Conservation (phyloP, 1,139 yeast genomes). For the Williopsis jadinii region DNA sequence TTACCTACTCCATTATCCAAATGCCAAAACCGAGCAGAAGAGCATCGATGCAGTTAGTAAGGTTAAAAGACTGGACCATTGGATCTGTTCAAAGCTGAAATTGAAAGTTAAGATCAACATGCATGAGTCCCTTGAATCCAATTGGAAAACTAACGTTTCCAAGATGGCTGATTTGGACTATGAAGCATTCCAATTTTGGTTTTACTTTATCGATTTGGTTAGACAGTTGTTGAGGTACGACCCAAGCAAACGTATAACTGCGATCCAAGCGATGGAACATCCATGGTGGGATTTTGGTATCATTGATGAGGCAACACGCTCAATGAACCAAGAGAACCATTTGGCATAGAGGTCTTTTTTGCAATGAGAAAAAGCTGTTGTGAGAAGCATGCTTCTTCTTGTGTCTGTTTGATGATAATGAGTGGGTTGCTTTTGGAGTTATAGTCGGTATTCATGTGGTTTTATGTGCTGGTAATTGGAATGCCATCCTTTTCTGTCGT, state of each 20-base stretch:
- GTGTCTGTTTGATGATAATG: too few relatives aligned
- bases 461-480: too few relatives aligned
- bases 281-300: slow-evolving; percentile 75
- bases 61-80: slow-evolving; percentile 44
- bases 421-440: too few relatives aligned
- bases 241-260: slow-evolving; percentile 57
- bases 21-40: slow-evolving; percentile 34
- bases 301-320: slow-evolving; percentile 62
- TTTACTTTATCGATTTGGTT: slow-evolving; percentile 61
- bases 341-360: too few relatives aligned
- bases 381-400: too few relatives aligned
- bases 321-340: too few relatives aligned
- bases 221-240: slow-evolving; percentile 55
- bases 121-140: slow-evolving; percentile 32
- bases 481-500: too few relatives aligned
- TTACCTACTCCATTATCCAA: slow-evolving; percentile 27
- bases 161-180: slow-evolving; percentile 23
- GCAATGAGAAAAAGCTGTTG: too few relatives aligned
- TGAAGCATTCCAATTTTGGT: slow-evolving; percentile 68
- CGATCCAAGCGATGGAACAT: slow-evolving; percentile 64
- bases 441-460: too few relatives aligned
- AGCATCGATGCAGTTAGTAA: slow-evolving; percentile 47
- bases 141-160: slow-evolving; percentile 33
- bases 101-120: slow-evolving; percentile 27
- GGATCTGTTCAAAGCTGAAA: slow-evolving; percentile 28